phyloP scores from a whole-genome alignment of 306 rosid species.

The Lathyrus tuberosus region DNA sequence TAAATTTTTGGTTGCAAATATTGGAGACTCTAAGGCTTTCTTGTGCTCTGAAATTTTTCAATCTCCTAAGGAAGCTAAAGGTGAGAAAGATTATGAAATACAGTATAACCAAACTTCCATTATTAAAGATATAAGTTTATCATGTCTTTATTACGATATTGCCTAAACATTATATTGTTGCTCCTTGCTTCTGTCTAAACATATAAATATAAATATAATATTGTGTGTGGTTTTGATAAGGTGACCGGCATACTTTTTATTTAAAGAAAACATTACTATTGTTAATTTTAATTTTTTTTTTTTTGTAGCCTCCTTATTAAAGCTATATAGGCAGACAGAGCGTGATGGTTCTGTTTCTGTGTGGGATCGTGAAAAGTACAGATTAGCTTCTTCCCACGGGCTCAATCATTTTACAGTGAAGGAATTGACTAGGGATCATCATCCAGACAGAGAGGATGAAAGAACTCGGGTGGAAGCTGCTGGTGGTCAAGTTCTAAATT shows the following conservation, averaged over 20 bases:
- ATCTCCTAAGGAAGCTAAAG: constrained; percentile 86
- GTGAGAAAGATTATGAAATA: constrained; percentile 51
- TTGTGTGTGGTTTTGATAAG: constrained; percentile 12
- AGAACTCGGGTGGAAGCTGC: constrained; percentile 85
- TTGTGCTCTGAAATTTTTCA: constrained; percentile 82
- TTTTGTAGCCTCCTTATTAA: constrained; percentile 69
- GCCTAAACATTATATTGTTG: neutral
- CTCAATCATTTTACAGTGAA: constrained; percentile 67
- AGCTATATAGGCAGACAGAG: constrained; percentile 72
- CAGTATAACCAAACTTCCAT: neutral
- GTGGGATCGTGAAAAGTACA: constrained; percentile 61
- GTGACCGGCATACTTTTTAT: constrained; percentile 26
- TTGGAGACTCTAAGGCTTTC: constrained; percentile 95
- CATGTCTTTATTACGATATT: constrained; percentile 25
- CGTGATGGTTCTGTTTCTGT: constrained; percentile 57
- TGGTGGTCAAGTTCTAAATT: constrained; percentile 87
- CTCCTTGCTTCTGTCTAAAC: constrained; percentile 14
- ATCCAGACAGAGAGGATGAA: constrained; percentile 92
- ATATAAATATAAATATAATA: constrained; percentile 7
- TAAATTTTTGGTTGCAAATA: constrained; percentile 87
- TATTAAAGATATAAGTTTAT: constrained; percentile 16
- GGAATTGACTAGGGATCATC: constrained; percentile 96
- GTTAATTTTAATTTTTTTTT: constrained; percentile 41
- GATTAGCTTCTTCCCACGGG: constrained; percentile 58
- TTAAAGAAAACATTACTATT: constrained; percentile 31